Conservation (phyloP, 805 yeast genomes). For the Suhomyces canberraensis region DNA sequence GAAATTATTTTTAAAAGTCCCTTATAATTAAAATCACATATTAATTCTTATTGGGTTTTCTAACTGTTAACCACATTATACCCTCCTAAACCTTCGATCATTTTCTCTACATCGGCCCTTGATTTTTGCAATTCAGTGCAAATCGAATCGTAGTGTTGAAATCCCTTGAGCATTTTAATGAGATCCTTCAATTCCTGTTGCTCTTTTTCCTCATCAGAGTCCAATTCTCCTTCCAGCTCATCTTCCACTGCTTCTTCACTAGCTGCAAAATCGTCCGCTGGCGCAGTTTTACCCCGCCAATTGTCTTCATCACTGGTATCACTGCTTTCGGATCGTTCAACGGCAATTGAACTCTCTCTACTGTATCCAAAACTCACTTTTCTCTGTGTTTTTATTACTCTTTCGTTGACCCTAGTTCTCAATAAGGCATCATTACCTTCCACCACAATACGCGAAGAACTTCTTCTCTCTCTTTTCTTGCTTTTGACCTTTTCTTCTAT, state of each 20-base stretch:
- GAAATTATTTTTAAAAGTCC: no score
- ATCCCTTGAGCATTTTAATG: conserved; percentile 46
- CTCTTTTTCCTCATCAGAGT: conserved; percentile 12
- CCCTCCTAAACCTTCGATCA: conserved; percentile 37
- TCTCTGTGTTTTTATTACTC: conserved; percentile 21
- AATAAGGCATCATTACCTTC: conserved; percentile 7
- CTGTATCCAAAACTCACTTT: conserved; percentile 30
- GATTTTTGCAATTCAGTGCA: conserved; percentile 67
- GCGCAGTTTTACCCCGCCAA: background rate
- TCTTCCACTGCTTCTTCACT: conserved; percentile 6
- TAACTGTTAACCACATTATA: conserved; percentile 34
- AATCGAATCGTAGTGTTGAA: conserved; percentile 59
- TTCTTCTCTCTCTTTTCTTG: conserved; percentile 1
- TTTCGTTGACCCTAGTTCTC: conserved; percentile 13
- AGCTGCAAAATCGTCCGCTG: background rate
- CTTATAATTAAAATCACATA: no score
- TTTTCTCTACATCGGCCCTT: conserved; percentile 50
- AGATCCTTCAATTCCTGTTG: conserved; percentile 33
- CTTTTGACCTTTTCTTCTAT: conserved; percentile 7
- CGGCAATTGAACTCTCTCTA: background rate
- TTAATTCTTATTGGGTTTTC: no score
- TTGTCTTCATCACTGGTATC: conserved; percentile 13
- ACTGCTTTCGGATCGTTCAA: background rate
- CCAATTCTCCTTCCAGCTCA: conserved; percentile 15
- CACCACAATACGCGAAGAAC: background rate